Conservation (phyloP, 2,329 filamentous ascomycete species). For the Calonectria crousiana region DNA sequence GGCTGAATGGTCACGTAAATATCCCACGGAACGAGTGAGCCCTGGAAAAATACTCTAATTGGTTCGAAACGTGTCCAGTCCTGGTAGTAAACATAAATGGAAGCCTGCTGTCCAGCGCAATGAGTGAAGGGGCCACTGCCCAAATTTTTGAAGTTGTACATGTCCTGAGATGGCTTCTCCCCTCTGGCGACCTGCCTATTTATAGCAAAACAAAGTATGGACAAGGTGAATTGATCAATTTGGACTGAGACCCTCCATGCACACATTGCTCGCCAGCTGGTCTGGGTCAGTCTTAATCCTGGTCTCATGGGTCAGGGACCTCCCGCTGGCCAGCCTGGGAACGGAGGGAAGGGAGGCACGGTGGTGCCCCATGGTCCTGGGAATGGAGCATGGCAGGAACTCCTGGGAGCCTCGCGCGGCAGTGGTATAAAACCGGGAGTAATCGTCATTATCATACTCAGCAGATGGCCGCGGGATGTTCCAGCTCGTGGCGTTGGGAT, state of each 20-base stretch:
- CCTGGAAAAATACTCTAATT: neutral
- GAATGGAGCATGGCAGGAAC: neutral
- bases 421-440: constrained; percentile 16
- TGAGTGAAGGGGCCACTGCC: neutral
- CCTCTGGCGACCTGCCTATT: neutral
- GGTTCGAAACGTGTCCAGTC: neutral
- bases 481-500: constrained; percentile 29
- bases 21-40: neutral
- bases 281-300: neutral
- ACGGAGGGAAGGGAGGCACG: constrained; percentile 23
- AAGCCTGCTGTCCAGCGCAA: neutral
- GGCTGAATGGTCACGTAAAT: neutral
- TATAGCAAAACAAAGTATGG: neutral
- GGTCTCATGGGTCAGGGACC: neutral
- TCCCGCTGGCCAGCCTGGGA: neutral
- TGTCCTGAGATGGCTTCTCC: neutral
- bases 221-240: no score
- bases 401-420: constrained; percentile 26
- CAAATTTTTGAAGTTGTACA: neutral
- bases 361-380: constrained; percentile 11
- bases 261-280: neutral
- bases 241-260: neutral
- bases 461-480: constrained; percentile 22
- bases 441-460: constrained; percentile 4
- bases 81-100: no score